These are phyloP conservation scores for Bolboschoenus planiculmis DNA, from an alignment of 176 grass and related monocot species.

Conservation along the genomic window DNA sequence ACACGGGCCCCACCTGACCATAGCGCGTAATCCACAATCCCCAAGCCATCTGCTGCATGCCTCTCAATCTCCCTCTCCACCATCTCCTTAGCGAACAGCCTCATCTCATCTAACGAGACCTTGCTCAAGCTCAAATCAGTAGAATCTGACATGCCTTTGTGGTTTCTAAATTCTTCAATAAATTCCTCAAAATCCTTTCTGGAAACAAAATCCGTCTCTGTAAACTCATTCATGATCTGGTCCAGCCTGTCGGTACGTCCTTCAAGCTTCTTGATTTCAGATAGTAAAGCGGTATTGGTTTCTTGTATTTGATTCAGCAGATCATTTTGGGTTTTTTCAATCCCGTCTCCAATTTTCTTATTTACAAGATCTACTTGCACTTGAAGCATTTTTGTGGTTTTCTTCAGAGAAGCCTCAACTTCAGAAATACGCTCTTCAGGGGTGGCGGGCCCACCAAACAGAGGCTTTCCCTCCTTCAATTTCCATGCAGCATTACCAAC, in stretches of 20 bases:
- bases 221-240: slow-evolving; percentile 46
- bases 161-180: slow-evolving; percentile 42
- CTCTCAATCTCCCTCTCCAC: slow-evolving; percentile 71
- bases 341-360: slow-evolving; percentile 62
- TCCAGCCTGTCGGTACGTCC: slow-evolving; percentile 38
- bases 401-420: slow-evolving; percentile 55
- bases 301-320: slow-evolving; percentile 49
- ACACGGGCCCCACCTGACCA: slow-evolving; percentile 62
- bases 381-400: slow-evolving; percentile 51
- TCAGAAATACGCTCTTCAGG: slow-evolving; percentile 41
- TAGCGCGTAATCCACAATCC: slow-evolving; percentile 79
- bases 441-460: slow-evolving; percentile 10
- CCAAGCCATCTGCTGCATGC: slow-evolving; percentile 86
- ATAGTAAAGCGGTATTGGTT: slow-evolving; percentile 37
- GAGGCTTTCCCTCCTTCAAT: slow-evolving; percentile 11
- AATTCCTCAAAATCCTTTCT: slow-evolving; percentile 61
- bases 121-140: slow-evolving; percentile 1
- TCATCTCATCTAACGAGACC: slow-evolving; percentile 59
- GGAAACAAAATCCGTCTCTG: slow-evolving; percentile 34
- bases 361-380: slow-evolving; percentile 73
- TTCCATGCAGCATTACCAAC: slow-evolving; percentile 4
- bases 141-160: slow-evolving; percentile 2
- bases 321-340: slow-evolving; percentile 29
- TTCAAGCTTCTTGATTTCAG: slow-evolving; percentile 39
- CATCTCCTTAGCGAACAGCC: slow-evolving; percentile 62